phyloP scores from a whole-genome alignment of 192 early-diverging fungal species.

The Rhizoclosmatium sp. region DNA sequence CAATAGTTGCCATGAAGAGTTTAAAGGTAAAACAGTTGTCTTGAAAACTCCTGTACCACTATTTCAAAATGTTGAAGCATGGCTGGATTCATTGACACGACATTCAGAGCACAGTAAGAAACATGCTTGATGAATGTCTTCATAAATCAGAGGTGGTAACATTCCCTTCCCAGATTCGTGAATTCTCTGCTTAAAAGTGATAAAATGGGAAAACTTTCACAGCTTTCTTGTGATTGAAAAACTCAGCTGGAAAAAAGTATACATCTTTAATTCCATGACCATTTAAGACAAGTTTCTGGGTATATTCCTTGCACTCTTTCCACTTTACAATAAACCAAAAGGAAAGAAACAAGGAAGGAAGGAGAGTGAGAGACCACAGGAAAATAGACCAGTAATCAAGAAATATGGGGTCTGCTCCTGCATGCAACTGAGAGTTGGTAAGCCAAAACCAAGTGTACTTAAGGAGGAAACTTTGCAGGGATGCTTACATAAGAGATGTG shows the following conservation, averaged over 20 bases:
- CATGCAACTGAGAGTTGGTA: no score
- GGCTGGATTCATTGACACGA: constrained; percentile 63
- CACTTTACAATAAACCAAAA: no score
- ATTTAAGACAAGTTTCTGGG: constrained; percentile 47
- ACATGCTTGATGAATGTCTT: constrained; percentile 53
- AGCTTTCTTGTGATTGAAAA: constrained; percentile 46
- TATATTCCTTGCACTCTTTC: no score
- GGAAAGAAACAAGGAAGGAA: no score
- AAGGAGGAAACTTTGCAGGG: no score
- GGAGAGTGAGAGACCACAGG: no score
- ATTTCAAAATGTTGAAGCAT: constrained; percentile 60
- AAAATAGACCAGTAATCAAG: no score
- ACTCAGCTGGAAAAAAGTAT: constrained; percentile 56
- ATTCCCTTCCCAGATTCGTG: constrained; percentile 60
- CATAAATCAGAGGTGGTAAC: constrained; percentile 54
- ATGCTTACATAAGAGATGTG: no score
- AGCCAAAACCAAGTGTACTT: no score
- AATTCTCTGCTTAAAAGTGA: constrained; percentile 55
- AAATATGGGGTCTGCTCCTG: no score
- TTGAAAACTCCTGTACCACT: constrained; percentile 54
- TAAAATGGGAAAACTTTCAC: constrained; percentile 33
- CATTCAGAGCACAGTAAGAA: constrained; percentile 57
- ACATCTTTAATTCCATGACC: constrained; percentile 52
- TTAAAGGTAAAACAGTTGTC: constrained; percentile 58
- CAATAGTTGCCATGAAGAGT: constrained; percentile 62